These are phyloP conservation scores for Ceratobasidium sp. DNA, from an alignment of 1,284 basidiomycete species.

Conservation along the genomic window DNA sequence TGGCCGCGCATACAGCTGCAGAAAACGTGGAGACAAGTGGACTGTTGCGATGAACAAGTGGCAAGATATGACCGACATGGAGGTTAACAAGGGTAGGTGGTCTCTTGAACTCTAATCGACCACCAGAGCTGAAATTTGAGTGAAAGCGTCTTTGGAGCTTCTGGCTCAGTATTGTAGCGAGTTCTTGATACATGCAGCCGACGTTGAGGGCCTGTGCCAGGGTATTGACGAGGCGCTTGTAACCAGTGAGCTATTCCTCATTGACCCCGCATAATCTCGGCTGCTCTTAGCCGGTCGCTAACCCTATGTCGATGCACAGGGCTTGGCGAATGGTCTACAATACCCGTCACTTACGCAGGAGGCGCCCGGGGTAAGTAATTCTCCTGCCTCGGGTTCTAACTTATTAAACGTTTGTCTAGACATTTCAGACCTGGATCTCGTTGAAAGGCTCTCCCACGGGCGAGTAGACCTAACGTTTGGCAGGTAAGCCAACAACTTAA, in stretches of 20 bases:
- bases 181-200: conserved; percentile 96
- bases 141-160: conserved; percentile 75
- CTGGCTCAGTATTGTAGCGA: conserved; percentile 88
- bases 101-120: not conserved
- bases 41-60: conserved; percentile 99
- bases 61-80: conserved; percentile 97
- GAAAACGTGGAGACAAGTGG: conserved; percentile 84
- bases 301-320: conserved; percentile 61
- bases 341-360: conserved; percentile 97
- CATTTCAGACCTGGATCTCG: conserved; percentile 85
- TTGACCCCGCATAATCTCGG: not conserved
- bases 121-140: not conserved
- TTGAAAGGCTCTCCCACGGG: conserved; percentile 84
- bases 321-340: conserved; percentile 90
- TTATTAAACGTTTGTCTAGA: conserved; percentile 64
- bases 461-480: conserved; percentile 97
- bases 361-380: conserved; percentile 83
- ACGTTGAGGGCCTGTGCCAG: conserved; percentile 97
- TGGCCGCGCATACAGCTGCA: conserved; percentile 72
- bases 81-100: conserved; percentile 80
- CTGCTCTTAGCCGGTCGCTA: conserved; percentile 4
- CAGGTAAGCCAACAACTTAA: conserved; percentile 68
- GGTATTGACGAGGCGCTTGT: conserved; percentile 96
- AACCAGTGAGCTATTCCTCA: conserved; percentile 66
- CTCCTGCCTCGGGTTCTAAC: not conserved